Base-by-base conservation (phyloP, 768 basidiomycete genomes). In the Boletus bicolor region DNA sequence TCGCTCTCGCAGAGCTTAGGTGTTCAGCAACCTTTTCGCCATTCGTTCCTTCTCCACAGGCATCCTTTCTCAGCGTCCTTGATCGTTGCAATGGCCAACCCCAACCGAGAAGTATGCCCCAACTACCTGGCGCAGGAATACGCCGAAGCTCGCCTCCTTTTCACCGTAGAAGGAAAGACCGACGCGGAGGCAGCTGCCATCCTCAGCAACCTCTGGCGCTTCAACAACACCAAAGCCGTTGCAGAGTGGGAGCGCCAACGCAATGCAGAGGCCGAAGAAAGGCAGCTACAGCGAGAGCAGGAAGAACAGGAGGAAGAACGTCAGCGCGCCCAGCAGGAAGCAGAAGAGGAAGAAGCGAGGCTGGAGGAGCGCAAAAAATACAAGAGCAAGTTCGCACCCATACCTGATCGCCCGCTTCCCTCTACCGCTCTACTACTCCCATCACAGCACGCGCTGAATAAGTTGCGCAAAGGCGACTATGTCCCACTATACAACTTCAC, bases 341-440 rank as follows among this genome's bases (percentile, higher is more conserved):
- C 6, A 8, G 34, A 36, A 8, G 24, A 15, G 3, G 11, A 38
- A 2, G 38, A 30, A 7, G 38, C 19, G 0, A n/a, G 10, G 4
- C 11, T 44, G 5, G 48, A 54, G 4, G 35, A 55, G 2, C 1
- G 1, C 0, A 55, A 50, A 1, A 55, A 55, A 1, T 12, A 50
- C 7, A 55, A 54, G 0, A 49, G 11, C 53, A 54, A 54, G 24
- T 54, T 35, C 1, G 3, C 12, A 0, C 46, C 38, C 0, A 50
- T 55, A 2, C 14, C 28, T 0, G 0, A 43, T 0, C 0, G 7
- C 0, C 47, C 26, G 0, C 41, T 45, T 0, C 46, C 32, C 0
- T 0, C 39, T 3, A 21, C 14, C 0, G 17, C 34, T 0, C 4
- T 49, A 0, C 1, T 30, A 1, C 11, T 49, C 0, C 37, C 49